Base-by-base conservation (phyloP, 805 yeast genomes). In the Starmerella davenportii region DNA sequence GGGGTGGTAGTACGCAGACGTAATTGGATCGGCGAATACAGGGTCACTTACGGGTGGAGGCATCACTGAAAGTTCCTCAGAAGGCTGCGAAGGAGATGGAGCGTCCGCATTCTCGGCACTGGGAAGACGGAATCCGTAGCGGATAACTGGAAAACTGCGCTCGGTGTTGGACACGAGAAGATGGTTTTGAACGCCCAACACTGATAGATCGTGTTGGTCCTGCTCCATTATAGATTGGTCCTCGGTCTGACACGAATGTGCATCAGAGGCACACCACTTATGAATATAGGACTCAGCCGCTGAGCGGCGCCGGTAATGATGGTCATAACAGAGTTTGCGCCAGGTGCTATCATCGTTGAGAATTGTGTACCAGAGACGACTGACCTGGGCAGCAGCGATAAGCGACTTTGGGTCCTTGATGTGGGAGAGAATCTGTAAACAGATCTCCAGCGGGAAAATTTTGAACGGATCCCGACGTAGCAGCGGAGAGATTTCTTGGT, bases 321-420 rank as follows among this genome's bases (percentile, higher is more conserved):
- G 59, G 35, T 48, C 51, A 28, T 52, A 49, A 45, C 65, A 61
- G 35, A 62, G 50, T 29, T 45, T 55, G 38, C 59, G 60, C 67
- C 67, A 62, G n/a, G 60, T 60, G 24, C 48, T 49, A 49, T 62
- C 67, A 47, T 63, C 67, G 36, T 56, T 45, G 21, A 63, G 53
- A 17, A 62, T 45, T 24, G 53, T 43, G 37, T 60, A 57, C 98
- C 98, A 87, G 38, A 72, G 74, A 40, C 74, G 70, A 21, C 87
- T 79, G 2, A 87, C 96, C 54, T 79, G 93, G 0, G 95, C 87
- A 1, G 95, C 94, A 44, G 78, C 77, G 51, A 95, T 87, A 32
- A 87, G 65, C 9, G 94, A 77, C 42, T 72, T 72, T 58, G 66
- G 64, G 42, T 95, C 90, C 54, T 81, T 94, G 47, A 87, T 60